A percentile compares a stretch with the other conserved stretches of the same genome.
phyloP scores from a whole-genome alignment of 768 basidiomycete species.

The Naganishia onofrii region DNA sequence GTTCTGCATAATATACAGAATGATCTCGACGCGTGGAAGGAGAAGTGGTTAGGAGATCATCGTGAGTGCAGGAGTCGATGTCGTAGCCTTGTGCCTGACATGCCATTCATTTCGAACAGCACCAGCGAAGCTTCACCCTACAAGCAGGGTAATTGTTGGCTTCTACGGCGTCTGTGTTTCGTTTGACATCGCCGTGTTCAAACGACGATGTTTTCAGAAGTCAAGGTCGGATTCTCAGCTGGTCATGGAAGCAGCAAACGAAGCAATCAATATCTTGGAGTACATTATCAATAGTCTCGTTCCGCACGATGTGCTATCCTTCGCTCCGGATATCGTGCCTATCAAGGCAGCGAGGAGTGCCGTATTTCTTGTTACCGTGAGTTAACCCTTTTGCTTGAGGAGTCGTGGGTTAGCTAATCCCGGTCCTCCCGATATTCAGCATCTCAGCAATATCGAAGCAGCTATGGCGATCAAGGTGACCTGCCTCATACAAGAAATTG shows the following conservation, averaged over 20 bases:
- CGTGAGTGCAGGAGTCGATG: not conserved
- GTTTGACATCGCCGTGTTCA: constrained; percentile 30
- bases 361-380: constrained; percentile 31
- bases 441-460: constrained; percentile 18
- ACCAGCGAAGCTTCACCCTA: constrained; percentile 29
- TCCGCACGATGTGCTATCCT: constrained; percentile 27
- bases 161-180: constrained; percentile 29
- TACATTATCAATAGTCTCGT: constrained; percentile 34
- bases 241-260: constrained; percentile 9
- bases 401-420: not conserved
- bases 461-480: constrained; percentile 14
- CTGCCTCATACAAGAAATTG: constrained; percentile 12
- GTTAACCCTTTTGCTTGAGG: not conserved
- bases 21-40: constrained; percentile 23
- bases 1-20: constrained; percentile 22
- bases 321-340: constrained; percentile 31
- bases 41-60: constrained; percentile 30
- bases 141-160: constrained; percentile 26
- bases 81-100: not conserved
- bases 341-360: constrained; percentile 28
- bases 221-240: not conserved
- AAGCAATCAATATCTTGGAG: constrained; percentile 28
- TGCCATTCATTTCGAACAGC: not conserved
- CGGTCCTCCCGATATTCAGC: not conserved
- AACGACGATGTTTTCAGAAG: constrained; percentile 20